Conservation (phyloP, 192 early-diverging fungal species). For the Coemansia sp. region DNA sequence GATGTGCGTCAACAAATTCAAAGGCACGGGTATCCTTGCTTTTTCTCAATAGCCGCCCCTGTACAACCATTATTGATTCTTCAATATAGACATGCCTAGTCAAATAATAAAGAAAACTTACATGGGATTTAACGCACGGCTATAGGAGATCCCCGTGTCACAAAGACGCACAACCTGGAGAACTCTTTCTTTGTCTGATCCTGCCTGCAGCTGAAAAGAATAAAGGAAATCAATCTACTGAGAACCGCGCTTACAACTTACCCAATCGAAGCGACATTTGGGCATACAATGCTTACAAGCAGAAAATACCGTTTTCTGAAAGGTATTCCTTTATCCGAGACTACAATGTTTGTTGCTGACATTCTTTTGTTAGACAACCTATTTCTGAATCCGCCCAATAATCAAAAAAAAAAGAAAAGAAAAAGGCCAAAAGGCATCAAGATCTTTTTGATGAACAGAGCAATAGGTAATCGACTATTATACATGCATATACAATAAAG, state of each 20-base stretch:
- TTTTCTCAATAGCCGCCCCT: neutral
- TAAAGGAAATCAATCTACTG: neutral
- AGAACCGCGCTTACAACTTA: neutral
- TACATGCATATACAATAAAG: neutral
- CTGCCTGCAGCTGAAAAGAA: neutral
- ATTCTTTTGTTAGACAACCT: neutral
- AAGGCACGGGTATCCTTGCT: neutral
- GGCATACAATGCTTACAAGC: neutral
- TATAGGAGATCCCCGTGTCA: neutral
- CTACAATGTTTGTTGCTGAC: neutral
- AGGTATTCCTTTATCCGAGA: neutral
- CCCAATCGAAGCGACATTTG: neutral
- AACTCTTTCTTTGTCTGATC: neutral
- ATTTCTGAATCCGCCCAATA: neutral
- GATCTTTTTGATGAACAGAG: neutral
- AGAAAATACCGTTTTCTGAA: neutral
- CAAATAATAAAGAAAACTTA: neutral
- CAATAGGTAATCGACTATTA: neutral
- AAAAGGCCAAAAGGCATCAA: neutral
- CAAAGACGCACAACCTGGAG: neutral
- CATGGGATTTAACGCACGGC: neutral
- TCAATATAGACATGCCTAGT: neutral
- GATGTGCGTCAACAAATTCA: neutral
- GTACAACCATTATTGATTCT: neutral
- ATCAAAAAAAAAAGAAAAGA: neutral